These are phyloP conservation scores for Cyclocybe aegerita DNA, from an alignment of 768 basidiomycete genomes.

Conservation along the genomic window DNA sequence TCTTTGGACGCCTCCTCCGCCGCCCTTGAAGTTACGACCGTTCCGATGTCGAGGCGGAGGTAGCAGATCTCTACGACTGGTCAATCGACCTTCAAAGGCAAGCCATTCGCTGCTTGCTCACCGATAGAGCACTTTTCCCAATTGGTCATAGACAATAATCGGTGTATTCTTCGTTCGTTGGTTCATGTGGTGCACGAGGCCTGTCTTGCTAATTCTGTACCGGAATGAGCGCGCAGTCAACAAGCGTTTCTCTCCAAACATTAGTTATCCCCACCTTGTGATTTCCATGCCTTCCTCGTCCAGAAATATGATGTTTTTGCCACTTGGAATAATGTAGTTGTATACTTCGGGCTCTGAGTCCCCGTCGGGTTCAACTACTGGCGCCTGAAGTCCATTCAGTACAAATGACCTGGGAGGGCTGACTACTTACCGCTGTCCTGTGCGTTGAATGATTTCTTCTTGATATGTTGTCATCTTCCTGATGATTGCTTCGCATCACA, in stretches of 20 bases:
- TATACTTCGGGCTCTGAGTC: slow-evolving; percentile 33
- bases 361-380: slow-evolving; percentile 22
- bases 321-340: slow-evolving; percentile 65
- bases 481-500: too few species aligned
- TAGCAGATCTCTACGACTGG: background rate
- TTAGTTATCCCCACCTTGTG: slow-evolving; percentile 42
- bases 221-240: background rate
- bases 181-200: slow-evolving; percentile 4
- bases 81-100: background rate
- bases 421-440: too few species aligned
- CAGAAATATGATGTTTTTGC: slow-evolving; percentile 65
- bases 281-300: slow-evolving; percentile 66
- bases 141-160: slow-evolving; percentile 58
- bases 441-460: too few species aligned
- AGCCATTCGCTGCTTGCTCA: slow-evolving; percentile 16
- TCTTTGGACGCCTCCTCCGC: too few species aligned
- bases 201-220: slow-evolving; percentile 20
- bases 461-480: too few species aligned
- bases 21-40: too few species aligned
- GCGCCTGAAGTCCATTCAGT: background rate
- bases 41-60: too few species aligned
- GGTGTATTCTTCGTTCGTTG: slow-evolving; percentile 31
- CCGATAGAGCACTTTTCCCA: slow-evolving; percentile 60
- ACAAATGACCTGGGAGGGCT: too few species aligned
- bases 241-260: too few species aligned